Percentiles rank a stretch among this genome's conserved stretches.
Evolutionary conservation across 805 yeast genomes (phyloP).

Genomic region (Starmerella powellii): DNA sequence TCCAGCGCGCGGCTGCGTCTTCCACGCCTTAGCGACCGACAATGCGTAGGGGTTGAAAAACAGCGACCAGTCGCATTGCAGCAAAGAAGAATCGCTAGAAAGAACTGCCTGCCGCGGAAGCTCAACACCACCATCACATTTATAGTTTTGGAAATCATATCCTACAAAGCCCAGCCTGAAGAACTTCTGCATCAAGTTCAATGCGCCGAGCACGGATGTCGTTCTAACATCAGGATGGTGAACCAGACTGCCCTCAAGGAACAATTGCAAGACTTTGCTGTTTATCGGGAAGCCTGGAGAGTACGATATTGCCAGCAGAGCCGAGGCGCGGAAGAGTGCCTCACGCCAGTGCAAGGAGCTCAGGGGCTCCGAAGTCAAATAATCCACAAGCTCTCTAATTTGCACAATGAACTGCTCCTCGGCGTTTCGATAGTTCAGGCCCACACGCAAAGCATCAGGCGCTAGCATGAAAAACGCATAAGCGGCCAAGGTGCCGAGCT

Average conservation of each 20-base stretch:
- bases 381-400: constrained; percentile 3
- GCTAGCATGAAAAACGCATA: constrained; percentile 1
- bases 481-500: constrained; percentile 9
- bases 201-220: constrained; percentile 46
- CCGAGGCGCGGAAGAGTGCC: constrained; percentile 13
- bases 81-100: not conserved
- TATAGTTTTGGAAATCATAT: constrained; percentile 34
- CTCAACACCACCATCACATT: not conserved
- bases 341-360: constrained; percentile 19
- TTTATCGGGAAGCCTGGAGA: constrained; percentile 22
- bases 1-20: constrained; percentile 2
- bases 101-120: not conserved
- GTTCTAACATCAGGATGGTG: constrained; percentile 33
- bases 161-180: constrained; percentile 36
- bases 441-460: constrained; percentile 33
- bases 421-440: constrained; percentile 21
- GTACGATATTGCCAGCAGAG: constrained; percentile 19
- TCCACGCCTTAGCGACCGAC: not conserved
- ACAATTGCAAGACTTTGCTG: constrained; percentile 8
- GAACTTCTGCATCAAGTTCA: constrained; percentile 40
- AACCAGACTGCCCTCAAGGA: constrained; percentile 24
- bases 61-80: constrained; percentile 9
- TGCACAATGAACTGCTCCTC: not conserved
- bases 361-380: not conserved
- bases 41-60: constrained; percentile 1